These are phyloP conservation scores for Wickerhamia fluorescens DNA, from an alignment of 805 yeast species.

Conservation along the genomic window DNA sequence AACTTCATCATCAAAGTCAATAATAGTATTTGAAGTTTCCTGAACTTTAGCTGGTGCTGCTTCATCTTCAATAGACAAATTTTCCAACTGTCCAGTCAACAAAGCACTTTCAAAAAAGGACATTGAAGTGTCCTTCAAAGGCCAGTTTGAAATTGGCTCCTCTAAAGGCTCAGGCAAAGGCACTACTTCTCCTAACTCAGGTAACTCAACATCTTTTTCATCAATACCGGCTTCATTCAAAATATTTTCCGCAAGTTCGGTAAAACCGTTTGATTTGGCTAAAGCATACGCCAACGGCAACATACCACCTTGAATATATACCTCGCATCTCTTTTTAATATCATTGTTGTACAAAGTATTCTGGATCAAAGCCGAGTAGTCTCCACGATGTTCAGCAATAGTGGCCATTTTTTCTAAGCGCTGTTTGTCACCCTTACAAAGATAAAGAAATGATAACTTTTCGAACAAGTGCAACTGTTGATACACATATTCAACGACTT, in stretches of 20 bases:
- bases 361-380: conserved; percentile 70
- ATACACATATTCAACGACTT: conserved; percentile 77
- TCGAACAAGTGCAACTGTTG: conserved; percentile 86
- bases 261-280: conserved; percentile 81
- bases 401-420: conserved; percentile 78
- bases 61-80: conserved; percentile 43
- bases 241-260: conserved; percentile 65
- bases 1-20: conserved; percentile 16
- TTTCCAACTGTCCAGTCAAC: conserved; percentile 64
- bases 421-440: conserved; percentile 71
- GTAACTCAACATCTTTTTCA: conserved; percentile 57
- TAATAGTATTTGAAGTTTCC: conserved; percentile 12
- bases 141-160: conserved; percentile 63
- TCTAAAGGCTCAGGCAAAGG: conserved; percentile 42
- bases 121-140: conserved; percentile 61
- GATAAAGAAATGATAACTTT: conserved; percentile 81
- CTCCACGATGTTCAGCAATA: conserved; percentile 86
- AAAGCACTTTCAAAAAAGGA: conserved; percentile 84
- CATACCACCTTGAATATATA: conserved; percentile 72
- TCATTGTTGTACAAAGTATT: conserved; percentile 75
- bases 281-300: conserved; percentile 87
- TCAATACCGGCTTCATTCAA: conserved; percentile 62
- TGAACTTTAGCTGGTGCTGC: conserved; percentile 2
- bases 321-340: conserved; percentile 64
- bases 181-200: conserved; percentile 40